Evolutionary conservation across 2,329 filamentous ascomycete species (phyloP).

Genomic region (Cadophora malorum): DNA sequence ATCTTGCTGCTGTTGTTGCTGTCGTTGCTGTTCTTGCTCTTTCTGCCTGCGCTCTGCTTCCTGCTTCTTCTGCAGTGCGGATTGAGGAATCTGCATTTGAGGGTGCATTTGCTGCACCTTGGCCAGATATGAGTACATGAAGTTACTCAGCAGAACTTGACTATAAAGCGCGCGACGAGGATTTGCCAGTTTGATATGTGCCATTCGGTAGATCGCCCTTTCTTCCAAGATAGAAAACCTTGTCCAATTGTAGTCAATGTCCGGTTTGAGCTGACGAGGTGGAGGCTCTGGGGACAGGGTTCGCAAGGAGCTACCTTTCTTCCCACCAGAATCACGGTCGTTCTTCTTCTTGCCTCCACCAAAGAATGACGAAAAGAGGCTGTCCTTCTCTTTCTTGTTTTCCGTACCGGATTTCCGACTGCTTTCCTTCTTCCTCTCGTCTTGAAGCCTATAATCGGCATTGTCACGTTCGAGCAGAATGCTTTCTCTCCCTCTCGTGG

Average conservation of each 20-base stretch:
- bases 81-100: constrained; percentile 88
- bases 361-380: constrained; percentile 93
- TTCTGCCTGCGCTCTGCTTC: constrained; percentile 59
- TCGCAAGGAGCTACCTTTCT: constrained; percentile 74
- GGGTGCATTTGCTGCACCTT: constrained; percentile 99
- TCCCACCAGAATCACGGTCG: constrained; percentile 75
- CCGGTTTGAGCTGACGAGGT: constrained; percentile 75
- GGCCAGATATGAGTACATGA: constrained; percentile 99
- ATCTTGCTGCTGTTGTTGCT: constrained; percentile 42
- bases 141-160: constrained; percentile 96
- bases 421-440: constrained; percentile 83
- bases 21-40: constrained; percentile 47
- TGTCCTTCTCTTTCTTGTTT: constrained; percentile 89
- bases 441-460: constrained; percentile 73
- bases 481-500: constrained; percentile 76
- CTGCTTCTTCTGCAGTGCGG: constrained; percentile 72
- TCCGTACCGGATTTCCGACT: constrained; percentile 73
- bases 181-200: constrained; percentile 98
- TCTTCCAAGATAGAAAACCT: constrained; percentile 95
- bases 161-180: constrained; percentile 89
- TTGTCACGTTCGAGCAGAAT: constrained; percentile 81
- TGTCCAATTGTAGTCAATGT: constrained; percentile 96
- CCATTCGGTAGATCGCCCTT: constrained; percentile 97
- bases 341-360: constrained; percentile 87
- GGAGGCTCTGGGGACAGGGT: constrained; percentile 83